Percentiles rank a stretch among this genome's conserved stretches.
Evolutionary conservation across 2,329 filamentous ascomycete species (phyloP).

Genomic region (Aureobasidium uvarum): DNA sequence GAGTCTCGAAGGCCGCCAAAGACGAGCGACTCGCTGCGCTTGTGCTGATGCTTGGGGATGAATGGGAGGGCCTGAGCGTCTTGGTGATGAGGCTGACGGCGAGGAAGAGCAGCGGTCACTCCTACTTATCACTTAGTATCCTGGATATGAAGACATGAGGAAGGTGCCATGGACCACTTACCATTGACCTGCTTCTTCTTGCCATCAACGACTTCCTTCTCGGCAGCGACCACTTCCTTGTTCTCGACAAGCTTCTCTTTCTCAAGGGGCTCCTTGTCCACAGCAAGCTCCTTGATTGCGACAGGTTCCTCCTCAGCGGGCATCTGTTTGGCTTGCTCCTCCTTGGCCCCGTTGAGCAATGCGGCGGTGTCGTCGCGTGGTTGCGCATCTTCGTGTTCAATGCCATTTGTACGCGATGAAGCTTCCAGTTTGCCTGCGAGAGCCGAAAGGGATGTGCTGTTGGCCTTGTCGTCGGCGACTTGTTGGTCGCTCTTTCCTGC

Average conservation of each 20-base stretch:
- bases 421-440: neutral
- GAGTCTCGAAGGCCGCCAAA: conserved; percentile 39
- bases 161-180: neutral
- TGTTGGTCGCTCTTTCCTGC: conserved; percentile 22
- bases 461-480: conserved; percentile 10
- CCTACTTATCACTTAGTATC: conserved; percentile 5
- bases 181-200: conserved; percentile 8
- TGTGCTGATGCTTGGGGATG: conserved; percentile 15
- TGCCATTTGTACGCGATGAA: neutral
- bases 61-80: conserved; percentile 24
- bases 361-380: neutral
- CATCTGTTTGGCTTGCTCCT: conserved; percentile 7
- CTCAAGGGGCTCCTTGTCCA: neutral
- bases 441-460: neutral
- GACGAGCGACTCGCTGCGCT: conserved; percentile 31
- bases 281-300: conserved; percentile 13
- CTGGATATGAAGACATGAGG: neutral
- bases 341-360: neutral
- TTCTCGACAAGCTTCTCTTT: neutral
- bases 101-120: conserved; percentile 7
- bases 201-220: neutral
- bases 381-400: neutral
- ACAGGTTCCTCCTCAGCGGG: conserved; percentile 1
- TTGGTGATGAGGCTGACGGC: conserved; percentile 3
- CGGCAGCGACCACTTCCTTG: neutral